Conservation (phyloP, 164 flowering plant species). For the Tetracentron sinense region DNA sequence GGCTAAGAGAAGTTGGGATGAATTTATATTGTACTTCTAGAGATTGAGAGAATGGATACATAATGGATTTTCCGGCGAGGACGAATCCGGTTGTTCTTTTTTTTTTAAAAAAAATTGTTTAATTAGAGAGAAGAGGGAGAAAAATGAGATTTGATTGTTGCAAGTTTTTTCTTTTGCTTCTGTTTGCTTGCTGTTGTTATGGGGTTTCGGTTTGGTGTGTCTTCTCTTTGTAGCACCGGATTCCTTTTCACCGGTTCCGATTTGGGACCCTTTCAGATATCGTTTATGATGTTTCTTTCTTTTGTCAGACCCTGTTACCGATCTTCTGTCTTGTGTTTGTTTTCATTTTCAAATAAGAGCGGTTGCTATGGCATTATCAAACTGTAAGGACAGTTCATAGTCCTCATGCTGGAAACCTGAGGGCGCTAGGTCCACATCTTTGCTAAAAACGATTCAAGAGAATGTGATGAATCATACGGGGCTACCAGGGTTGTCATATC, state of each 20-base stretch:
- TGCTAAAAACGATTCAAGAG: no score
- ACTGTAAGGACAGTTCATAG: no score
- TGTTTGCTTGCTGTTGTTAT: slow-evolving; percentile 3
- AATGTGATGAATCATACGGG: no score
- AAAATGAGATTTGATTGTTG: slow-evolving; percentile 18
- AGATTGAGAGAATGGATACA: slow-evolving; percentile 5
- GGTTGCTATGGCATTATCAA: no score
- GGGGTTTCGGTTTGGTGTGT: slow-evolving; percentile 21
- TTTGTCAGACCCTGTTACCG: no score
- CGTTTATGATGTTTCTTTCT: neutral
- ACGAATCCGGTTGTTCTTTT: slow-evolving; percentile 51
- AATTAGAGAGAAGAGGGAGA: slow-evolving; percentile 15
- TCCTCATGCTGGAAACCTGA: no score
- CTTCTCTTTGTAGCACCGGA: slow-evolving; percentile 44
- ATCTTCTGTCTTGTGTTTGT: no score
- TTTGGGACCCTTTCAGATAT: slow-evolving; percentile 24
- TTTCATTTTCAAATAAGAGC: no score
- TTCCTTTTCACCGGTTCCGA: slow-evolving; percentile 67
- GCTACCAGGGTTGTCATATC: no score
- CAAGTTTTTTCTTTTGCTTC: slow-evolving; percentile 11
- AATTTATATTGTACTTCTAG: slow-evolving; percentile 14
- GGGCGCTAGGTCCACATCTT: no score
- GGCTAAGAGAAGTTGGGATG: slow-evolving; percentile 54
- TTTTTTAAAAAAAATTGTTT: no score
- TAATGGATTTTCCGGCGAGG: slow-evolving; percentile 51